Evolutionary conservation across 345 rosid species (phyloP).

Genomic region (Syzygium grande): DNA sequence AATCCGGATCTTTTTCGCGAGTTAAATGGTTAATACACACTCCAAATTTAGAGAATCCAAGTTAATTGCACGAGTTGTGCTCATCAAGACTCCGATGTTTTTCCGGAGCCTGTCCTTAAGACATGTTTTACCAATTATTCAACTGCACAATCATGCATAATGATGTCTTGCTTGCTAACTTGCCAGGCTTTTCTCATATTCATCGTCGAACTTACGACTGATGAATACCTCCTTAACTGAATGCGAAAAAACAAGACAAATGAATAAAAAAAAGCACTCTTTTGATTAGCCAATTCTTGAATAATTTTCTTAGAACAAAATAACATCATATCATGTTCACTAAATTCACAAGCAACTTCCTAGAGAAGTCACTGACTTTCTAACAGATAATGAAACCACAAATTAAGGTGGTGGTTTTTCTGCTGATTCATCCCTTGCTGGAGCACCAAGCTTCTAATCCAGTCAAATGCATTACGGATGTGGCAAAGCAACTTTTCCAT

Average conservation of each 20-base stretch:
- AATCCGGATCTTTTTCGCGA: neutral
- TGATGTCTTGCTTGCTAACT: neutral
- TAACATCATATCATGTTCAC: neutral
- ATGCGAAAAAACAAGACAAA: neutral
- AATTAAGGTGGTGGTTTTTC: neutral
- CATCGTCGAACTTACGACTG: fast-evolving
- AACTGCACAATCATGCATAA: fast-evolving
- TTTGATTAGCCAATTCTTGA: neutral
- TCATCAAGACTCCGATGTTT: neutral
- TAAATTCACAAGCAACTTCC: neutral
- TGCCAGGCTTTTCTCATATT: neutral
- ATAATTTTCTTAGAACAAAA: neutral
- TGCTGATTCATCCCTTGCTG: neutral
- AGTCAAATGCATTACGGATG: neutral
- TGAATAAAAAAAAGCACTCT: neutral
- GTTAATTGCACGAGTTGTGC: neutral
- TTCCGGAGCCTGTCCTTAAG: neutral
- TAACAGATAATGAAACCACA: neutral
- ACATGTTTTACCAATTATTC: neutral
- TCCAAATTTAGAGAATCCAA: neutral
- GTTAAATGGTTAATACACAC: neutral
- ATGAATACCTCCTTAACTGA: neutral
- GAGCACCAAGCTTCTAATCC: neutral
- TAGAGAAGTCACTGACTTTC: neutral
- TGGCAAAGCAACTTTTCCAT: neutral